Conservation (phyloP, 495 filamentous ascomycete species). For the Xylaria venustula region DNA sequence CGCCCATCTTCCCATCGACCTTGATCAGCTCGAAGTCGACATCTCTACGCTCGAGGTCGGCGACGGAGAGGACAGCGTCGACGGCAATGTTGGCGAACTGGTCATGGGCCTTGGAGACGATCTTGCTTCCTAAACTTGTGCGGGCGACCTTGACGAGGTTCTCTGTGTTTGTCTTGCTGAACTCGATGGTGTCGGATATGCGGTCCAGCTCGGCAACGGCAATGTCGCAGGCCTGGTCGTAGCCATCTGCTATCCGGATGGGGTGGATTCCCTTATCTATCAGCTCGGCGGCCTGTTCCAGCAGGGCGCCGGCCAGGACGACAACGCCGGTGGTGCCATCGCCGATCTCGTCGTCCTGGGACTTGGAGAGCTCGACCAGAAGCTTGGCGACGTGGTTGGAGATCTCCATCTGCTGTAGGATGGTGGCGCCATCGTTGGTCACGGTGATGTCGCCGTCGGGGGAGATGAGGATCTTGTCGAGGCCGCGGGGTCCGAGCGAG, state of each 20-base stretch:
- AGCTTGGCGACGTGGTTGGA: slow-evolving; percentile 97
- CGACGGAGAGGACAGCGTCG: slow-evolving; percentile 94
- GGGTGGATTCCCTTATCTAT: slow-evolving; percentile 99
- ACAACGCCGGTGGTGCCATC: slow-evolving; percentile 98
- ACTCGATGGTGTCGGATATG: slow-evolving; percentile 88
- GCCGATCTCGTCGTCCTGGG: slow-evolving; percentile 98
- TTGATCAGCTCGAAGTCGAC: slow-evolving; percentile 99
- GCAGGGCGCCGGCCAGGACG: slow-evolving; percentile 87
- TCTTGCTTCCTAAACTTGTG: slow-evolving; percentile 97
- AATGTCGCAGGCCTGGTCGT: slow-evolving; percentile 95
- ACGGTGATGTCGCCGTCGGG: slow-evolving; percentile 99
- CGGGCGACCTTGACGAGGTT: slow-evolving; percentile 92
- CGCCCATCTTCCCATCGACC: slow-evolving; percentile 97
- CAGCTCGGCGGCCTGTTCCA: slow-evolving; percentile 96
- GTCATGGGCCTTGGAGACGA: slow-evolving; percentile 97
- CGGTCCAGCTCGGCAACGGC: slow-evolving; percentile 86
- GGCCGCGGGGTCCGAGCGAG: slow-evolving; percentile 90
- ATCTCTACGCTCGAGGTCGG: slow-evolving; percentile 93
- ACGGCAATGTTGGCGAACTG: slow-evolving; percentile 97
- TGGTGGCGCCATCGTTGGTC: slow-evolving; percentile 98
- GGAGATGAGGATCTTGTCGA: slow-evolving; percentile 99
- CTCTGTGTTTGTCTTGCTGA: slow-evolving; percentile 69
- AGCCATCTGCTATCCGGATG: slow-evolving; percentile 96
- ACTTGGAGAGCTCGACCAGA: slow-evolving; percentile 96
- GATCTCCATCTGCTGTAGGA: slow-evolving; percentile 98